A percentile compares a stretch with the other conserved stretches of the same genome.
Conservation (phyloP, 768 basidiomycete genomes). For the Trametes elegans region DNA sequence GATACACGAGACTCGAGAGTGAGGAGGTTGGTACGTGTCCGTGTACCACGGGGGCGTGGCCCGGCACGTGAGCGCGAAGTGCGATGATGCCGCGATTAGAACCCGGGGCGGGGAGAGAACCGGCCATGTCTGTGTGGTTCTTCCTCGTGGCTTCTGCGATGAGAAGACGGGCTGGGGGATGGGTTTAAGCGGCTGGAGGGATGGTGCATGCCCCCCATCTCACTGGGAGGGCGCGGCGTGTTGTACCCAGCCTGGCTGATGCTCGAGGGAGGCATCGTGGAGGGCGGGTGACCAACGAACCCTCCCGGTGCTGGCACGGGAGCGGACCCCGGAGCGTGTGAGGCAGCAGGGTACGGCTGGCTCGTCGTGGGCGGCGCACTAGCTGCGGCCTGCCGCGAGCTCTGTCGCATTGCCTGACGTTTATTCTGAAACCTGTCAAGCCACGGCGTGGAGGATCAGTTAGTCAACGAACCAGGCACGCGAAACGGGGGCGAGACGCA, state of each 20-base stretch:
- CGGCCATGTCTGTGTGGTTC: conserved; percentile 21
- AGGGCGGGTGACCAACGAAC: conserved; percentile 8
- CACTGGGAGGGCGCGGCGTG: conserved; percentile 12
- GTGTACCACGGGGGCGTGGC: conserved; percentile 5
- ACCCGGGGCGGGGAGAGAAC: conserved; percentile 16
- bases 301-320: conserved; percentile 10
- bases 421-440: conserved; percentile 81
- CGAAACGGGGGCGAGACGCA: conserved; percentile 31
- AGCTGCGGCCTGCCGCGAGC: conserved; percentile 59
- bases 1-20: not conserved
- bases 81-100: conserved; percentile 20
- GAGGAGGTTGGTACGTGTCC: conserved; percentile 1
- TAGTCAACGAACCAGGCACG: not conserved
- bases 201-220: conserved; percentile 17
- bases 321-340: conserved; percentile 18
- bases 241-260: conserved; percentile 22
- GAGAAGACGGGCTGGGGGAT: conserved; percentile 25
- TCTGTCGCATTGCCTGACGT: conserved; percentile 79
- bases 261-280: conserved; percentile 13
- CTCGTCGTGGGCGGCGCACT: conserved; percentile 33
- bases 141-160: conserved; percentile 26
- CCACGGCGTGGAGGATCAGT: conserved; percentile 22
- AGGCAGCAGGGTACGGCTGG: conserved; percentile 24
- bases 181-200: conserved; percentile 21
- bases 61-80: conserved; percentile 14